Evolutionary conservation across 768 basidiomycete species (phyloP), one percentile per base, ranked within the genome.

Genomic region (Leccinum uliginosum): DNA sequence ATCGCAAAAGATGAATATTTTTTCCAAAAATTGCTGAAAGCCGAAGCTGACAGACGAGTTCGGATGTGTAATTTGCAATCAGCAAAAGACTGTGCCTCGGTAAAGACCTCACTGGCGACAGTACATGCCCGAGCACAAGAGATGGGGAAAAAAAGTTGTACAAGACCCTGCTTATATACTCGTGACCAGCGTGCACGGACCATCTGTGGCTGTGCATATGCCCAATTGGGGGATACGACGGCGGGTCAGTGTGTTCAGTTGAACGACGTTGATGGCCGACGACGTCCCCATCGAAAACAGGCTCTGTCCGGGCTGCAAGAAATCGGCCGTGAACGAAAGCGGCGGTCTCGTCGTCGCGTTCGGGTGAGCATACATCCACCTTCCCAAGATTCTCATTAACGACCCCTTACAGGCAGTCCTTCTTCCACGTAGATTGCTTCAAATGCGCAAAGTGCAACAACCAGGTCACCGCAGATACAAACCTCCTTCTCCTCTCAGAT

Each of bases 21-120:
- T 83, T 82, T 76, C 83, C 89, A 91, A 92, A 91, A 91, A 91
- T 91, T 91, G 86, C 87, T 86, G 82, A 77, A 80, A 81, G 85
- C 87, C 86, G 78, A 88, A 90, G 87, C 86, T 80, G 71, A 84
- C 82, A 87, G 88, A 91, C 87, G 88, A 73, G 87, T 91, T 89
- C 87, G 89, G 89, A 91, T 91, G 88, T 89, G 81, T 90, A 91
- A 89, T 91, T 91, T 91, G 89, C 89, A 91, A 91, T 86, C 86
- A 91, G 88, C 89, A 90, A 91, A 89, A 78, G 82, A 89, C 87
- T 89, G 85, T 87, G 86, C 84, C 87, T 92, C 90, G 86, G 89
- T 91, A 88, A 78, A 84, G 80, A 92, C 90, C 87, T 92, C 90
- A 91, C 89, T 88, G 85, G 84, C 86, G 87, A 89, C 86, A 88